Percentiles rank a stretch among this genome's conserved stretches.
Conservation (phyloP, 148 eudicot species). For the Talinum fruticosum region DNA sequence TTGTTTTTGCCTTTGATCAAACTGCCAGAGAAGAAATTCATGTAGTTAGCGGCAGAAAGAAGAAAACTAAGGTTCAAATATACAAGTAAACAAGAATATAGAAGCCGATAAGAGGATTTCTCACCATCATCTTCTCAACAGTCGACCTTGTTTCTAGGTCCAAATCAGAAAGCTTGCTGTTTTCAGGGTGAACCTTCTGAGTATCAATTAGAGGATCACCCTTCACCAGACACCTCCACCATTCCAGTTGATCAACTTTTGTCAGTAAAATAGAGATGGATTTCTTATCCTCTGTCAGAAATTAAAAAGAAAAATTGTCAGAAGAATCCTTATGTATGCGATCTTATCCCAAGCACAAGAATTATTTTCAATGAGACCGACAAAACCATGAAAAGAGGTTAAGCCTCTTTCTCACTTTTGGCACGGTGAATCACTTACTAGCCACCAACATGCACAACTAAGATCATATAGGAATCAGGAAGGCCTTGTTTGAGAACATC, state of each 20-base stretch:
- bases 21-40: conserved; percentile 35
- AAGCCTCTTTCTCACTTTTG: no score
- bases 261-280: conserved; percentile 65
- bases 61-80: background rate
- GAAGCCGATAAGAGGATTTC: background rate
- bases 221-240: conserved; percentile 82
- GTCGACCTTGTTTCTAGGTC: conserved; percentile 79
- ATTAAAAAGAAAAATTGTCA: no score
- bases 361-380: no score
- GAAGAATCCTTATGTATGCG: background rate
- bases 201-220: conserved; percentile 87
- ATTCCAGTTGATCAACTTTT: conserved; percentile 78
- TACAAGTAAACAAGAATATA: background rate
- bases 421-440: background rate
- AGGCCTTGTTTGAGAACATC: background rate
- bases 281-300: conserved; percentile 77
- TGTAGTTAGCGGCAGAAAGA: background rate
- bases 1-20: conserved; percentile 79
- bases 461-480: background rate
- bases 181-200: conserved; percentile 88
- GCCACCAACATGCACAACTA: background rate
- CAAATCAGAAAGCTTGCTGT: conserved; percentile 74
- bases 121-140: conserved; percentile 91
- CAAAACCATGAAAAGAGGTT: no score
- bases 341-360: background rate